phyloP scores from a whole-genome alignment of 768 basidiomycete genomes.

The Dendrothele bispora region DNA sequence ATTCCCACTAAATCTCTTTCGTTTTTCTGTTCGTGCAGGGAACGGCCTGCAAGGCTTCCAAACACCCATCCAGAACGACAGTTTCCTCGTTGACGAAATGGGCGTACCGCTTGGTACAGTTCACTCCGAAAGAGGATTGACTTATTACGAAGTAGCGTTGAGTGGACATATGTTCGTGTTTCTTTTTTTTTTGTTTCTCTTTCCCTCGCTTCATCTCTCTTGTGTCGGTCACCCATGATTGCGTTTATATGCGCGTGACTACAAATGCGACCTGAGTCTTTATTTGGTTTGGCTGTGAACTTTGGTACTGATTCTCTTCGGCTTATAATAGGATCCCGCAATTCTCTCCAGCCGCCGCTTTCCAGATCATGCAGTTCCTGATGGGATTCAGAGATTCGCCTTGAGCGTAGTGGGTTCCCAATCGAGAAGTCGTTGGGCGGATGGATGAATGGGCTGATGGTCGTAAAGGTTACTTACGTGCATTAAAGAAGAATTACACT shows the following conservation, averaged over 20 bases:
- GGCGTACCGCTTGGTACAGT: constrained; percentile 63
- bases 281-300: too few species aligned
- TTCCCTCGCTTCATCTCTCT: not conserved
- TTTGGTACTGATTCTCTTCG: too few species aligned
- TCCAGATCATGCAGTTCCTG: constrained; percentile 68
- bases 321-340: constrained; percentile 60
- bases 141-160: constrained; percentile 64
- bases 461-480: too few species aligned
- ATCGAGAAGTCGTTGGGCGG: too few species aligned
- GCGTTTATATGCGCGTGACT: too few species aligned
- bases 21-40: constrained; percentile 34
- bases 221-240: too few species aligned
- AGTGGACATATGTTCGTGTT: constrained; percentile 68
- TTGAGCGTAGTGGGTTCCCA: too few species aligned
- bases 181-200: not conserved
- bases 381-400: constrained; percentile 61
- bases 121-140: constrained; percentile 67
- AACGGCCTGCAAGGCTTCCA: constrained; percentile 72
- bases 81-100: constrained; percentile 68
- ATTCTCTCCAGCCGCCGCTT: constrained; percentile 63
- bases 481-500: too few species aligned
- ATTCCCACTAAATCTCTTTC: not conserved
- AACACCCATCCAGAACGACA: constrained; percentile 61
- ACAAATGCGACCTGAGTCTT: too few species aligned
- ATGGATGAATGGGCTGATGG: too few species aligned